Evolutionary conservation across 1,139 yeast genomes (phyloP), one percentile per base, ranked within the genome.

Genomic region (Hanseniaspora uvarum): DNA sequence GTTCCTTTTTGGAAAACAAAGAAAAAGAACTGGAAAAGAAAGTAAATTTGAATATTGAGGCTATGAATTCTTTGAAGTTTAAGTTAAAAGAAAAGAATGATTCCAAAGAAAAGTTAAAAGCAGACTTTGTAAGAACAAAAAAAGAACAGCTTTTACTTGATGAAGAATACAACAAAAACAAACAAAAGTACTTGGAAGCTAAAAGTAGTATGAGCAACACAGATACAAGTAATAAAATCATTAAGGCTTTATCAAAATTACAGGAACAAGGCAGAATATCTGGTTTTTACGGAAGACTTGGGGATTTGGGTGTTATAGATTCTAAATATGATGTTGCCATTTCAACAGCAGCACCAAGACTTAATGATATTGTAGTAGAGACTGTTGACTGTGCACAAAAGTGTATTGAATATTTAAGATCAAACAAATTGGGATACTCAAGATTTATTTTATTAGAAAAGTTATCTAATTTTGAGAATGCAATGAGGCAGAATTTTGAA

Each of bases 351-450:
- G 87, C 94, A 61, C 89, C 95, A 1, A 82, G 92, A 10, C 72
- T 94, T 56, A 95, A 89, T 64, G 92, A 94, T 55, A 80, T 88
- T 74, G 97, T 94, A 19, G 97, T 94, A 3, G 96, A 88, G 52
- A 81, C 89, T 0, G 97, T 92, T 10, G 96, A 86, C 61, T 83
- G 86, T 31, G 98, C 96, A 0, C 96, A 88, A 65, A 80, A 79
- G 49, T 92, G 98, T 68, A 86, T 94, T 57, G 94, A 86, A 54
- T 84, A 86, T 61, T 74, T 94, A 63, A 76, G 97, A 56, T 83
- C 83, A 62, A 85, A 86, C 62, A 82, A 83, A 58, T 73, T 89
- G 39, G 99, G 99, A 0, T 83, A 89, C 60, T 96, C 96, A 5
- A 81, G 84, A 58, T 92, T 94, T 64, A 84, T 92, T 57, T 76